These are phyloP conservation scores for Debaryomyces subglobosus DNA, from an alignment of 1,139 yeast genomes.

Conservation along the genomic window DNA sequence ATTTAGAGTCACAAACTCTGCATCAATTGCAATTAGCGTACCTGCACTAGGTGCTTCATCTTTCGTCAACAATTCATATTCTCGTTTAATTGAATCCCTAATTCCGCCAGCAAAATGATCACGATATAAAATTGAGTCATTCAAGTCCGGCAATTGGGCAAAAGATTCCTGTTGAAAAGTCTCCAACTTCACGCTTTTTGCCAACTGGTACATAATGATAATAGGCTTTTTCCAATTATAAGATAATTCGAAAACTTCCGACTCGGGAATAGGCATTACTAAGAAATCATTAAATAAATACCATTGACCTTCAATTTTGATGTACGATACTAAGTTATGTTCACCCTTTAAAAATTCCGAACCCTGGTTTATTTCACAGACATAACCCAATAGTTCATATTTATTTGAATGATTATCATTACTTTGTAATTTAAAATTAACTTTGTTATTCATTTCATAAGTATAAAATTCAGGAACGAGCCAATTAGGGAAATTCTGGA, in stretches of 20 bases:
- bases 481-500: conserved; percentile 54
- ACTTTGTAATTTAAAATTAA: conserved; percentile 35
- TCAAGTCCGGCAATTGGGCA: conserved; percentile 35
- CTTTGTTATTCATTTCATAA: conserved; percentile 25
- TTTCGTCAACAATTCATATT: conserved; percentile 64
- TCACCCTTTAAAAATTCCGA: conserved; percentile 49
- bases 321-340: conserved; percentile 62
- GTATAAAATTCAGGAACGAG: conserved; percentile 60
- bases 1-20: conserved; percentile 86
- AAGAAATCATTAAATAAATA: conserved; percentile 87
- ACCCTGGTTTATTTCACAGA: conserved; percentile 66
- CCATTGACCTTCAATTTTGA: conserved; percentile 67
- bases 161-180: conserved; percentile 27
- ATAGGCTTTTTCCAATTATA: conserved; percentile 86
- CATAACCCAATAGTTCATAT: conserved; percentile 68
- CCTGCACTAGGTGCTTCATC: conserved; percentile 78
- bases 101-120: conserved; percentile 79
- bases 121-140: conserved; percentile 68
- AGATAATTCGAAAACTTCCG: conserved; percentile 69
- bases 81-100: conserved; percentile 59
- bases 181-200: conserved; percentile 37
- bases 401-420: conserved; percentile 23
- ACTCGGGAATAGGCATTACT: conserved; percentile 77
- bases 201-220: conserved; percentile 65
- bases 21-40: conserved; percentile 87